phyloP scores from a whole-genome alignment of 202 grass and related monocot species.

The Eragrostis tef region DNA sequence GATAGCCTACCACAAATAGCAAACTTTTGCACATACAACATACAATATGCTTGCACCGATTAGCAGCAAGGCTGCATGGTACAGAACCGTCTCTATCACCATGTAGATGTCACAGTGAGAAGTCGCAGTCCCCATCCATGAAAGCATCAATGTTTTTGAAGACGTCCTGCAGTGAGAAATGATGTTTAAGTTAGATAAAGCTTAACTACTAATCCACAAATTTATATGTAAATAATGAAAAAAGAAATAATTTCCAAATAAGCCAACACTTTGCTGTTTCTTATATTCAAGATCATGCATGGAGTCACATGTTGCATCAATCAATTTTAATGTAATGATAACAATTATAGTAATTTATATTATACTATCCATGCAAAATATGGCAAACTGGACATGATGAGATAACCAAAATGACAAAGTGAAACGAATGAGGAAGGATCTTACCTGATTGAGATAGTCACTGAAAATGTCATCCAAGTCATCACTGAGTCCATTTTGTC shows the following conservation, averaged over 20 bases:
- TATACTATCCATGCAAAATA: background rate
- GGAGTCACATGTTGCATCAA: background rate
- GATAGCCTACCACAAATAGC: slow-evolving; percentile 15
- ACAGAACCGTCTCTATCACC: background rate
- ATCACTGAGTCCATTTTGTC: slow-evolving; percentile 9
- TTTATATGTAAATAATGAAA: background rate
- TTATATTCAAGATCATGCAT: background rate
- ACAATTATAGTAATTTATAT: background rate
- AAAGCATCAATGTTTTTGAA: background rate
- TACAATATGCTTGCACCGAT: slow-evolving; percentile 5
- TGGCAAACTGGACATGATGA: background rate
- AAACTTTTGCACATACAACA: slow-evolving; percentile 11
- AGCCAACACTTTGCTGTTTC: background rate
- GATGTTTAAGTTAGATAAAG: slow-evolving; percentile 8
- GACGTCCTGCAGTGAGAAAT: slow-evolving; percentile 31
- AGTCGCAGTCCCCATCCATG: slow-evolving; percentile 15
- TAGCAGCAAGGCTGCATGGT: background rate
- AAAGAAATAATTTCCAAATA: background rate
- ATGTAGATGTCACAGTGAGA: background rate
- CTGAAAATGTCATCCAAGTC: slow-evolving; percentile 20
- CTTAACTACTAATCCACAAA: background rate
- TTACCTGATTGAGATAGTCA: slow-evolving; percentile 38
- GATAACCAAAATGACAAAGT: background rate
- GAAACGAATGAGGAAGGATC: slow-evolving; percentile 13
- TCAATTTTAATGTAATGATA: background rate